phyloP scores from a whole-genome alignment of 140 eudicot species.

The Bidens hawaiensis region DNA sequence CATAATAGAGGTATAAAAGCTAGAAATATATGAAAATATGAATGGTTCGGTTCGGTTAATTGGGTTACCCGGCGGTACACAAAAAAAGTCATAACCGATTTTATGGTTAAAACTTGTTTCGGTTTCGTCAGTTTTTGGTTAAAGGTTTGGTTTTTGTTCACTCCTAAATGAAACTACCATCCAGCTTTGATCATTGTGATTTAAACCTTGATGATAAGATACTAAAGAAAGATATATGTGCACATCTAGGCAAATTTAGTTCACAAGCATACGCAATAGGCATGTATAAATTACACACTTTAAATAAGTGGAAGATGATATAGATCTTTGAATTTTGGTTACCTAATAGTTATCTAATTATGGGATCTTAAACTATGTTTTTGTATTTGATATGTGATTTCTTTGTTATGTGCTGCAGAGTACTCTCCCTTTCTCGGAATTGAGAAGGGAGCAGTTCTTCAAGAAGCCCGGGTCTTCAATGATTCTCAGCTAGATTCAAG shows the following conservation, averaged over 20 bases:
- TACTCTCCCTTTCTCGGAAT: constrained; percentile 93
- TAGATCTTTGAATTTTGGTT: constrained; percentile 7
- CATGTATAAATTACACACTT: not conserved
- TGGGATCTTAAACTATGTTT: constrained; percentile 4
- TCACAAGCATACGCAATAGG: too few species aligned
- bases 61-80: too few species aligned
- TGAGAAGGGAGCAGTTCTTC: constrained; percentile 92
- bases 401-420: constrained; percentile 42
- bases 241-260: too few species aligned
- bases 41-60: too few species aligned
- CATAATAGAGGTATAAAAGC: too few species aligned
- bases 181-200: not conserved
- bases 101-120: too few species aligned
- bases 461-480: constrained; percentile 91
- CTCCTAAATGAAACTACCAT: too few species aligned
- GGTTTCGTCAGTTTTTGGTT: too few species aligned
- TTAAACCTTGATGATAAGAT: not conserved
- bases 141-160: too few species aligned
- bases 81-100: too few species aligned
- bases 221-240: constrained; percentile 8
- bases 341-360: not conserved
- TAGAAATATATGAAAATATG: too few species aligned
- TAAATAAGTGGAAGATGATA: constrained; percentile 2
- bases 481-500: constrained; percentile 96
- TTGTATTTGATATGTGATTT: not conserved